Evolutionary conservation across 2,329 filamentous ascomycete species (phyloP), one percentile per base, ranked within the genome.

Genomic region (Scleromitrula shiraiana): DNA sequence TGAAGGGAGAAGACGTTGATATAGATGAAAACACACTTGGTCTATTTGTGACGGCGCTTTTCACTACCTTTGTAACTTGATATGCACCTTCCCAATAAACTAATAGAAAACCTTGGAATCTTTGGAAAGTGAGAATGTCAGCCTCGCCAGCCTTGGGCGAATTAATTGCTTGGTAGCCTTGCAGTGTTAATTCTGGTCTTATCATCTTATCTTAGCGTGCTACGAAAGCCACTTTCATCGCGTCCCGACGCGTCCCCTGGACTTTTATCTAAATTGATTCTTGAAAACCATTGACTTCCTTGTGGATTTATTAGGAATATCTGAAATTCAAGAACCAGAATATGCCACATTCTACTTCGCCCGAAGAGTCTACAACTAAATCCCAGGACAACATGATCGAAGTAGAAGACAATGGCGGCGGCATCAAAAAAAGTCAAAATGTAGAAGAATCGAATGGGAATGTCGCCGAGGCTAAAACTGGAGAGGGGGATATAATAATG

Each of bases 321-420:
- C 26, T 17, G 22, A 35, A n/a, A 10, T 29, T 15, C 19, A 35
- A 30, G 15, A 26, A 19, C 12, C 20, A 17, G 33, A 33, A 8
- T 30, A 76, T 76, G 71, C 72, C 71, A 30, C 71, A 76, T 55
- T 73, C 70, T 5, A 58, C 68, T 29, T 56, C 67, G 3, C 50
- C 56, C 23, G 59, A 65, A 47, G 59, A 61, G 12, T 50, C 55
- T 24, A 56, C 55, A 23, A 56, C 59, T 48, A 59, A 62, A 46
- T 61, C 67, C 51, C 61, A 67, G 51, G 63, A 61, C 14, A 68
- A 68, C 63, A 62, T 64, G 32, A 50, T 59, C 6, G 53, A 61
- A 41, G 53, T 56, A 22, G 58, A 53, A 40, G 64, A 61, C 52
- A 62, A 61, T 24, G 57, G 53, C 51, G 64, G 64, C 50, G 49